Evolutionary conservation across 139 green algal species (phyloP), one percentile per base, ranked within the genome.

Genomic region (Tetraselmis striata): DNA sequence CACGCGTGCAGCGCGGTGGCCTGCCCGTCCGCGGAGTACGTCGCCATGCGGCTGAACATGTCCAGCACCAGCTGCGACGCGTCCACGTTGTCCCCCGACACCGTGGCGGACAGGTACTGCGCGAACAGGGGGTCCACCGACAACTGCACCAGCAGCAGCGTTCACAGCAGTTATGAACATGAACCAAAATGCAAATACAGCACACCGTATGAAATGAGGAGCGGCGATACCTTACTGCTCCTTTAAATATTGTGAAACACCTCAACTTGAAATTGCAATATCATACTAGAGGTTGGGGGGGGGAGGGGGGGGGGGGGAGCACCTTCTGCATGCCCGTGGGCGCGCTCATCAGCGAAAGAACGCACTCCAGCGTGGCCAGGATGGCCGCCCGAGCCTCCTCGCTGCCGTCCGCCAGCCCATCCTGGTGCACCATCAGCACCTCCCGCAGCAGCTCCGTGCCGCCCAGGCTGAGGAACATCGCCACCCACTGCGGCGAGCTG

Each of bases 371-470:
- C 2, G 78, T 79, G 0, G 78, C 83, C 74, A 85, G 78, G 28
- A 82, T 31, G 2, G 86, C 81, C 23, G 82, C 80, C 32, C 79
- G 75, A 0, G 86, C 86, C 78, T 84, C 74, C 11, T 2, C 30
- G 28, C 31, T 25, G 23, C 81, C 86, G 30, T 84, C 79, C 32
- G 83, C 79, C 27, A 85, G 80, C 25, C 80, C 86, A 24, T 80
- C 75, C 1, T 1, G 31, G 79, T 89, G 86, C 86, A 84, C 45
- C 28, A 76, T 59, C 75, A 87, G 80, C 30, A 83, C 85, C 80
- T 89, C 30, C 74, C 87, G 83, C 30, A 89, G 84, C 78, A 89
- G 79, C 76, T 81, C 32, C 1, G 79, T 79, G 59, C 86, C 86
- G 29, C 85, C 83, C 79, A 88, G 79, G 75, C 81, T 81, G 79